phyloP scores from a whole-genome alignment of 768 basidiomycete species.

The Boletales sp. region DNA sequence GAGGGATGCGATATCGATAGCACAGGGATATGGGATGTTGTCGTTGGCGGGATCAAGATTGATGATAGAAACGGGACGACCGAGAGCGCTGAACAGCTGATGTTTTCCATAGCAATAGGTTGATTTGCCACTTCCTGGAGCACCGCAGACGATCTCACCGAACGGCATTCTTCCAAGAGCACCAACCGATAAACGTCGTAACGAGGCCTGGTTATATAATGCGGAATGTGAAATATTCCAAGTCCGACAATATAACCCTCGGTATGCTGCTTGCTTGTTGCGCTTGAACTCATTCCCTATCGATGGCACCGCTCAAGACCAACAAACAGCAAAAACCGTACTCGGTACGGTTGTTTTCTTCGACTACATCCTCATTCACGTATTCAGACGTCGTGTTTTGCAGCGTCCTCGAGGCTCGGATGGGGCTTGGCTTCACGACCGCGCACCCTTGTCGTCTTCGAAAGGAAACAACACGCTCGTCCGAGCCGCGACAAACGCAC shows the following conservation, averaged over 20 bases:
- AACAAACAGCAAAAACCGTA: slow-evolving; percentile 43
- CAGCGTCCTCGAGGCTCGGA: slow-evolving; percentile 62
- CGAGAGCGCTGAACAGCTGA: slow-evolving; percentile 83
- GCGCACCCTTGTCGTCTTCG: slow-evolving; percentile 45
- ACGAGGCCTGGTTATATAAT: no score
- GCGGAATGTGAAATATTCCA: background rate
- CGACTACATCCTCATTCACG: background rate
- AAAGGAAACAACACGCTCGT: slow-evolving; percentile 24
- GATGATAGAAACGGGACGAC: slow-evolving; percentile 82
- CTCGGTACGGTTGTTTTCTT: slow-evolving; percentile 26
- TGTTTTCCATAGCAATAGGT: slow-evolving; percentile 87
- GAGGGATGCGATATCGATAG: slow-evolving; percentile 77
- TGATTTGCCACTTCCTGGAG: slow-evolving; percentile 85
- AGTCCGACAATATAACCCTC: background rate
- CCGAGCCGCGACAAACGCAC: slow-evolving; percentile 30
- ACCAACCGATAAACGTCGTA: no score
- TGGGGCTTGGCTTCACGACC: slow-evolving; percentile 76
- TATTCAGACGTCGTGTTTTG: background rate
- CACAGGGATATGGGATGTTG: slow-evolving; percentile 85
- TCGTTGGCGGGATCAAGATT: slow-evolving; percentile 97
- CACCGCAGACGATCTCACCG: slow-evolving; percentile 82
- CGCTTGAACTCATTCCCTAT: background rate
- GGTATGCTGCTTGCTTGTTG: no score
- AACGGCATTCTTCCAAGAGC: slow-evolving; percentile 59
- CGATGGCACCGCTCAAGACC: slow-evolving; percentile 24